A percentile compares a stretch with the other conserved stretches of the same genome.
These are phyloP conservation scores for Epichloe hybrida DNA, from an alignment of 2,329 filamentous ascomycete genomes.

Conservation along the genomic window DNA sequence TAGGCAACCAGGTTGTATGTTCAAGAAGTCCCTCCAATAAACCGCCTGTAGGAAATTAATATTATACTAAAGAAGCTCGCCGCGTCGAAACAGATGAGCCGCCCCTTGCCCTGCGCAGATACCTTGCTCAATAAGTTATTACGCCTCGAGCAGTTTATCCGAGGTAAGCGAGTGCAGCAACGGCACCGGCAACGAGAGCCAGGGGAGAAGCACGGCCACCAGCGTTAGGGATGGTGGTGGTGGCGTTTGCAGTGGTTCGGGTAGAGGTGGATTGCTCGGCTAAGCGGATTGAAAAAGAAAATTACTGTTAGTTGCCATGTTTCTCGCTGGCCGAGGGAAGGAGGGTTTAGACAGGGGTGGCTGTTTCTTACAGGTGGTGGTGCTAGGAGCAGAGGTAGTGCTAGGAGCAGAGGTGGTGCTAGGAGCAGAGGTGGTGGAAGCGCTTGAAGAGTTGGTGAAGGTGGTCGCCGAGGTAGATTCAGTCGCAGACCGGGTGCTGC, in stretches of 20 bases:
- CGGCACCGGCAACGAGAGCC: conserved; percentile 20
- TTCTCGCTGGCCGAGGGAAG: neutral
- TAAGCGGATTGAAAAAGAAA: neutral
- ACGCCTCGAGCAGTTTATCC: conserved; percentile 9
- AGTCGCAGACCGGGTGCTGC: conserved; percentile 4
- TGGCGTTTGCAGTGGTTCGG: neutral
- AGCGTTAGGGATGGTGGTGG: conserved; percentile 16
- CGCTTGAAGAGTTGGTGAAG: conserved; percentile 1
- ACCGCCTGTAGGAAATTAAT: neutral
- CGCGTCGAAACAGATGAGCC: neutral
- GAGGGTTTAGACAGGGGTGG: neutral
- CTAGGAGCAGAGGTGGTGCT: conserved; percentile 4
- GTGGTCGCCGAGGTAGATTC: conserved; percentile 1
- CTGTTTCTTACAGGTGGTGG: conserved; percentile 6
- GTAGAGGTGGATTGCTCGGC: conserved; percentile 1
- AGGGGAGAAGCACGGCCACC: conserved; percentile 18
- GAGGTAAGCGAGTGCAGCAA: conserved; percentile 21
- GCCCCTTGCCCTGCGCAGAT: neutral
- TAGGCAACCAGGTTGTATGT: neutral
- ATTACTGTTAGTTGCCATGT: neutral
- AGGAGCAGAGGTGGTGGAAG: neutral
- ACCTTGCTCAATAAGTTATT: neutral
- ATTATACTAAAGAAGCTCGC: neutral
- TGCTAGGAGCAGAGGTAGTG: conserved; percentile 1
- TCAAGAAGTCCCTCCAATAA: neutral